Evolutionary conservation across 2,329 filamentous ascomycete species (phyloP), one percentile per base, ranked within the genome.

Genomic region (Penicillium crustosum): DNA sequence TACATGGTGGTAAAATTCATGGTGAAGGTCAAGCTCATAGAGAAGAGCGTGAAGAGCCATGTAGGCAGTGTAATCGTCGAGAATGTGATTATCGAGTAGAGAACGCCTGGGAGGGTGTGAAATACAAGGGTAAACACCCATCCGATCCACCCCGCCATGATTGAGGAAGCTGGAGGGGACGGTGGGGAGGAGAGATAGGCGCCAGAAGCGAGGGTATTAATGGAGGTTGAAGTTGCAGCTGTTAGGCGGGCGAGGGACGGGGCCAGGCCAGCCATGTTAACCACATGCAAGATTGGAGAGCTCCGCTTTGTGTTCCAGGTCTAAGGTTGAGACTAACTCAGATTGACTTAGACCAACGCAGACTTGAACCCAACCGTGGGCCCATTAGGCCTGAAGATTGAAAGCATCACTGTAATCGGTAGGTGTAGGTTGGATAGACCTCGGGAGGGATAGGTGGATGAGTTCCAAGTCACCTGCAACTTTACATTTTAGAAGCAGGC

Each of bases 1-100:
- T 86, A 95, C 87, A 99, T 77, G 19, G 94, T 99, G 21, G 93
- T 97, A 67, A 94, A 93, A 73, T 97, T 97, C 93, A 99, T 95
- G 12, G 94, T 99, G 70, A 99, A 91, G 0, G 94, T 99, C 80
- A 96, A 81, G 75, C 90, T 97, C 63, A 91, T 93, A 6, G 92
- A 96, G 70, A 96, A 91, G 61, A 96, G 81, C 6, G 87, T 90
- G 73, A 96, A 99, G 19, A 97, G 84, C 75, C 94, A 86, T 73
- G 91, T 91, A 43, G 94, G 94, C 58, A 97, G 75, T 17, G 91
- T 95, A 65, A 97, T 92, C 27, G 93, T 96, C 19, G 88, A 84
- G 69, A 96, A 89, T 60, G 89, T 91, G 66, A 96, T 86, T 54
- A 87, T 76, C 87, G 90, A 96, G 77, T 94, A 95, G 53, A 88